These are phyloP conservation scores for Agapanthus africanus DNA, from an alignment of 106 monocot species.

Conservation along the genomic window DNA sequence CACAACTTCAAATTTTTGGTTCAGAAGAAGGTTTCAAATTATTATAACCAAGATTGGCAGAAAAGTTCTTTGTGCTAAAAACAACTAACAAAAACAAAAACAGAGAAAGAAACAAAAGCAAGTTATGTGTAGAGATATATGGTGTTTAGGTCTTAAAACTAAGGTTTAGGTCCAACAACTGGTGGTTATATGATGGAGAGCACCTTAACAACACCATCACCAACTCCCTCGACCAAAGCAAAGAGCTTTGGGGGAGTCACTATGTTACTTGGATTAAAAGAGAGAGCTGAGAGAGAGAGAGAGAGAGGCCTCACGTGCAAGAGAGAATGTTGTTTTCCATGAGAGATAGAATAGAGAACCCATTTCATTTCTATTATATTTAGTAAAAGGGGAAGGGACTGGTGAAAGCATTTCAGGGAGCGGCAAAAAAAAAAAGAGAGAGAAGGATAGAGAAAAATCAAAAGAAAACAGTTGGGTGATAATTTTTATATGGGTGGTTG, in stretches of 20 bases:
- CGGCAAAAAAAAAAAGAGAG: too few relatives aligned
- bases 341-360: conserved; percentile 11
- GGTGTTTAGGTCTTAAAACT: conserved; percentile 21
- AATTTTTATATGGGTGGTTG: conserved; percentile 2
- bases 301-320: conserved; percentile 19
- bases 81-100: background rate
- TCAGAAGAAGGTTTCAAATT: too few relatives aligned
- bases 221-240: background rate
- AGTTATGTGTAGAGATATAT: background rate
- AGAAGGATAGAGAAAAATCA: too few relatives aligned
- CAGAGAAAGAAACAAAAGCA: background rate
- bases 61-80: background rate
- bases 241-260: background rate
- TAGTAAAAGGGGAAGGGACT: background rate
- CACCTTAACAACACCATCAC: conserved; percentile 42
- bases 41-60: too few relatives aligned
- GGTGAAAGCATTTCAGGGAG: too few relatives aligned
- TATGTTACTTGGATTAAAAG: conserved; percentile 20
- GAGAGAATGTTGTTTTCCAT: conserved; percentile 19
- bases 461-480: too few relatives aligned
- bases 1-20: too few relatives aligned
- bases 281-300: conserved; percentile 17
- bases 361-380: background rate
- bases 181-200: conserved; percentile 66
- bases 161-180: conserved; percentile 83